These are phyloP conservation scores for Penicillium pancosmium DNA, from an alignment of 495 filamentous ascomycete genomes.

Conservation along the genomic window DNA sequence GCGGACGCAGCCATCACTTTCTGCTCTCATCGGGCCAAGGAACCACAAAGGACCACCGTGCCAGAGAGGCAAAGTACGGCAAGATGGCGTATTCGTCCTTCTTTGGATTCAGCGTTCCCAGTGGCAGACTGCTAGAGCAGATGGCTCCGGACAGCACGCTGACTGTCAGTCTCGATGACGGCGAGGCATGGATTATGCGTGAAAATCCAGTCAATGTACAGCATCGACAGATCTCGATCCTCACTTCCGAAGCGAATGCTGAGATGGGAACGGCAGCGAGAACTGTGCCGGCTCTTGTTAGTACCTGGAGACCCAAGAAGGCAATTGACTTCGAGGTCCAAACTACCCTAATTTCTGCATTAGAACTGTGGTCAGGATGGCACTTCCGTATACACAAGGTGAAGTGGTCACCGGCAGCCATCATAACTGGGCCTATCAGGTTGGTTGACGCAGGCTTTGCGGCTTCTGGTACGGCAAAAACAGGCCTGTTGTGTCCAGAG, in stretches of 20 bases:
- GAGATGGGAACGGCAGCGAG: not conserved
- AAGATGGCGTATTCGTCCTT: constrained; percentile 10
- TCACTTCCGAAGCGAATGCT: not conserved
- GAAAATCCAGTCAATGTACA: constrained; percentile 6
- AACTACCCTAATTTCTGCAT: constrained; percentile 8
- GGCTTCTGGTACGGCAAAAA: not conserved
- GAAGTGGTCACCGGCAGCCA: not conserved
- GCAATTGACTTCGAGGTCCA: constrained; percentile 1
- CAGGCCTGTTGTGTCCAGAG: not conserved
- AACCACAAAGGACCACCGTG: not conserved
- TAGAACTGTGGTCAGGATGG: constrained; percentile 7
- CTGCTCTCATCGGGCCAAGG: constrained; percentile 6
- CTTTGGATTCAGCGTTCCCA: constrained; percentile 10
- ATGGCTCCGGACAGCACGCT: constrained; percentile 8
- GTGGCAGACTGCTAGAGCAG: constrained; percentile 1
- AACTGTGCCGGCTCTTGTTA: constrained; percentile 5
- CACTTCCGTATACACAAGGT: constrained; percentile 10
- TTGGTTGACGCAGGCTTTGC: constrained; percentile 1
- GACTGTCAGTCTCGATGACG: constrained; percentile 5
- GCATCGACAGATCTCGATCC: not conserved
- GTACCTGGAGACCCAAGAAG: constrained; percentile 8
- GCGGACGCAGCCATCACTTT: constrained; percentile 8
- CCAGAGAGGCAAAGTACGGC: constrained; percentile 10
- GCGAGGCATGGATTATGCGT: constrained; percentile 5
- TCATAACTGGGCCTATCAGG: not conserved